Conservation (phyloP, 192 early-diverging fungal species). For the Podila horticola region DNA sequence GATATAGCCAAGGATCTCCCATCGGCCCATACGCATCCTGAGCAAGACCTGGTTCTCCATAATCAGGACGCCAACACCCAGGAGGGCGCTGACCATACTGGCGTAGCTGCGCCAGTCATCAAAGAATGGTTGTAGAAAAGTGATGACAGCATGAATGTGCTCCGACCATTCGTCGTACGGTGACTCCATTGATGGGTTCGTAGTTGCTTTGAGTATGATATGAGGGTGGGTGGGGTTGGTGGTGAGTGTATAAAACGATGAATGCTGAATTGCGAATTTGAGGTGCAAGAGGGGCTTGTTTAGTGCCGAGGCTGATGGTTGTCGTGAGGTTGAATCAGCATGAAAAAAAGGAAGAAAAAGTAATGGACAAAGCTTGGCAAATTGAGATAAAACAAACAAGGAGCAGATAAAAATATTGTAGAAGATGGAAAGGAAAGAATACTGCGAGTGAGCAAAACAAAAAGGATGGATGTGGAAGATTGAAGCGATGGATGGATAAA, state of each 20-base stretch:
- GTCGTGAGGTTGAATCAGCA: no score
- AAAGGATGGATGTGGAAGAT: no score
- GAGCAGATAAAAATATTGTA: no score
- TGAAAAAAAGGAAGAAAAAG: no score
- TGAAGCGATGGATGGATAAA: no score
- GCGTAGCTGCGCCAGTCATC: constrained; percentile 52
- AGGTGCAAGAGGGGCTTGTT: no score
- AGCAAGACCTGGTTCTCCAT: constrained; percentile 51
- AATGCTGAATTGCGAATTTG: not conserved
- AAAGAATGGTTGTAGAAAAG: constrained; percentile 46
- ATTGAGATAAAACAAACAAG: no score
- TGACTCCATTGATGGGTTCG: constrained; percentile 27
- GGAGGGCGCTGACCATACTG: constrained; percentile 20
- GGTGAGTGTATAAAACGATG: not conserved
- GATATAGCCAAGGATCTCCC: constrained; percentile 51
- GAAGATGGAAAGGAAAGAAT: no score
- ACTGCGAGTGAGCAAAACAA: no score
- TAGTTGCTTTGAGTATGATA: not conserved
- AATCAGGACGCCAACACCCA: constrained; percentile 45
- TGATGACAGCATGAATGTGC: constrained; percentile 49
- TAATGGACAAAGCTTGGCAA: no score
- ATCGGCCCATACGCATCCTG: constrained; percentile 50
- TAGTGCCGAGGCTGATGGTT: no score
- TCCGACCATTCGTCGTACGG: constrained; percentile 49
- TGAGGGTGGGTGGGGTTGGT: not conserved